A percentile compares a stretch with the other conserved stretches of the same genome.
These are phyloP conservation scores for Hortaea werneckii DNA, from an alignment of 2,329 filamentous ascomycete genomes.

Conservation along the genomic window DNA sequence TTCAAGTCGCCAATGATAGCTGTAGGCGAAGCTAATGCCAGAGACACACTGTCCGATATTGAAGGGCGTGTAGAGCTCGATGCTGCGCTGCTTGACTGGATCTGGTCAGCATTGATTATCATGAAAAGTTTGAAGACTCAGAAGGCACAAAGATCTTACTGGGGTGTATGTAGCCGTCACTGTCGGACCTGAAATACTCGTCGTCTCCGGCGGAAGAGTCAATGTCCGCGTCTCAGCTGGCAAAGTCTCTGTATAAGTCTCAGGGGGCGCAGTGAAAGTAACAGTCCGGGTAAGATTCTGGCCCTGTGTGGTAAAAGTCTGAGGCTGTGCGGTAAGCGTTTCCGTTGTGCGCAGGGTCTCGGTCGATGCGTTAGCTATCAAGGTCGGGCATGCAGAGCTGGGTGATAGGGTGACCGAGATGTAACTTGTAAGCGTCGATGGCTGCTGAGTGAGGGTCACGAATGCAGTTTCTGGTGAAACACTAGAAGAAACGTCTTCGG, in stretches of 20 bases:
- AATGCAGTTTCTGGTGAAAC: background rate
- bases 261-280: too few relatives aligned
- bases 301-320: background rate
- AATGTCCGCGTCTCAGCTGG: background rate
- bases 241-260: background rate
- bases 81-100: background rate
- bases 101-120: too few relatives aligned
- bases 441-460: background rate
- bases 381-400: background rate
- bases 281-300: too few relatives aligned
- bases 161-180: background rate
- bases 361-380: background rate
- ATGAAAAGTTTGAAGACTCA: too few relatives aligned
- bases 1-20: conserved; percentile 1
- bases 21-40: conserved; percentile 3
- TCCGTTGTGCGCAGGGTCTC: background rate
- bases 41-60: background rate
- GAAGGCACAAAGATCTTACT: too few relatives aligned
- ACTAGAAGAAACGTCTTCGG: background rate
- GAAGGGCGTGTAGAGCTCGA: background rate
- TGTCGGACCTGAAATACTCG: background rate
- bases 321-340: background rate
- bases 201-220: background rate
- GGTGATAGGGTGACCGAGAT: background rate
- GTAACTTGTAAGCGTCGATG: background rate